Conservation (phyloP, 176 grass and related monocot genomes). For the Themeda triandra region DNA sequence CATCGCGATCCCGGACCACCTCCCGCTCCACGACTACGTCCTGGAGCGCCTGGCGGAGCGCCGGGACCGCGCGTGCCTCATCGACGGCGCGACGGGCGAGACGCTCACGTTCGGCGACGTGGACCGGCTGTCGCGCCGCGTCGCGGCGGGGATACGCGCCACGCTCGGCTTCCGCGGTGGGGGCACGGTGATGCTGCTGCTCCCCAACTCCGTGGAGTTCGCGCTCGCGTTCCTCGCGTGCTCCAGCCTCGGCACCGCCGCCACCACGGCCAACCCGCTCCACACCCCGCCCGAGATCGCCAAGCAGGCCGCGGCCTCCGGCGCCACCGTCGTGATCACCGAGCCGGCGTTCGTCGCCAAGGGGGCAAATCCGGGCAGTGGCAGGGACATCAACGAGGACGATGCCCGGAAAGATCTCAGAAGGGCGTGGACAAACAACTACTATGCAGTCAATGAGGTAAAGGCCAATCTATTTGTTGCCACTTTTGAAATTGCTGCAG, state of each 20-base stretch:
- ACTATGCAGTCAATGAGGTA: too few species aligned
- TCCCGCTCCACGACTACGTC: conserved; percentile 51
- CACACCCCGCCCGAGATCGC: conserved; percentile 76
- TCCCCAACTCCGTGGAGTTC: conserved; percentile 72
- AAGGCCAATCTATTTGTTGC: too few species aligned
- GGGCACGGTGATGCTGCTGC: conserved; percentile 64
- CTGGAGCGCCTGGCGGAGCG: conserved; percentile 57
- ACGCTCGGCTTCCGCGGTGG: conserved; percentile 39
- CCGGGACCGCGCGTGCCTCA: conserved; percentile 39
- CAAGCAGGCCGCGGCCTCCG: conserved; percentile 66
- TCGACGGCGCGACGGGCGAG: conserved; percentile 45
- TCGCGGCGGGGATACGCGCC: conserved; percentile 14
- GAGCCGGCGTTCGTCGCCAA: conserved; percentile 49
- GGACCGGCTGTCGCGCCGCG: conserved; percentile 9
- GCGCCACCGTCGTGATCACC: conserved; percentile 54
- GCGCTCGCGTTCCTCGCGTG: conserved; percentile 66
- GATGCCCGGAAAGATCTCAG: too few species aligned
- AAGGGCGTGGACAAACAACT: too few species aligned
- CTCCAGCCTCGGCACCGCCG: conserved; percentile 58
- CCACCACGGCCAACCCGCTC: conserved; percentile 79
- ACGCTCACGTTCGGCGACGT: conserved; percentile 38
- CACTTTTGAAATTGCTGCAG: too few species aligned
- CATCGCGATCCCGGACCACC: conserved; percentile 56
- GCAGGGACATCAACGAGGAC: too few species aligned
- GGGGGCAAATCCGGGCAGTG: too few species aligned